A percentile compares a stretch with the other conserved stretches of the same genome.
Evolutionary conservation across 768 basidiomycete genomes (phyloP).

Genomic region (Podaxis sp.): DNA sequence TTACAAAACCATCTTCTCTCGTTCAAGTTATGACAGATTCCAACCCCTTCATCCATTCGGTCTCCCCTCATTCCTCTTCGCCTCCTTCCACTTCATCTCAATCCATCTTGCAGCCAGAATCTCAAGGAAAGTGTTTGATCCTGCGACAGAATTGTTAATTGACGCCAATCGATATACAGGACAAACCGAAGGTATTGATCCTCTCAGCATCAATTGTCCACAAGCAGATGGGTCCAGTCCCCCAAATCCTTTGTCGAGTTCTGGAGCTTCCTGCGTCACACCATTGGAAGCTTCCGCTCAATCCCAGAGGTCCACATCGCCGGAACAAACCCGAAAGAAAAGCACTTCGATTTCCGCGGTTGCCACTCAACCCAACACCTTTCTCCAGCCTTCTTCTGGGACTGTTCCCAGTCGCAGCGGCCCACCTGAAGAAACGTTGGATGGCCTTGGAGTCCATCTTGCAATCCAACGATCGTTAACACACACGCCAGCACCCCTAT

Average conservation of each 20-base stretch:
- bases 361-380: neutral
- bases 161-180: neutral
- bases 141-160: neutral
- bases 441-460: neutral
- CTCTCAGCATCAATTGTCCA: neutral
- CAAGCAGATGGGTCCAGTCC: neutral
- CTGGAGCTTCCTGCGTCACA: neutral
- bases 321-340: neutral
- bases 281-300: neutral
- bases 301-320: neutral
- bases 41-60: neutral
- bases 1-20: neutral
- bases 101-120: neutral
- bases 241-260: neutral
- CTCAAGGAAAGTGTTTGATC: neutral
- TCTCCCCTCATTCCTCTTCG: no score
- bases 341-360: neutral
- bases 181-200: neutral
- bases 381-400: neutral
- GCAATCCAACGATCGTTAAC: neutral
- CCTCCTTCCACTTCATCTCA: neutral
- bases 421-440: neutral
- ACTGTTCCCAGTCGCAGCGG: neutral
- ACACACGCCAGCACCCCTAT: neutral
- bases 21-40: constrained; percentile 7